Evolutionary conservation across 495 filamentous ascomycete genomes (phyloP).

Genomic region (Achaetomiella virescens): DNA sequence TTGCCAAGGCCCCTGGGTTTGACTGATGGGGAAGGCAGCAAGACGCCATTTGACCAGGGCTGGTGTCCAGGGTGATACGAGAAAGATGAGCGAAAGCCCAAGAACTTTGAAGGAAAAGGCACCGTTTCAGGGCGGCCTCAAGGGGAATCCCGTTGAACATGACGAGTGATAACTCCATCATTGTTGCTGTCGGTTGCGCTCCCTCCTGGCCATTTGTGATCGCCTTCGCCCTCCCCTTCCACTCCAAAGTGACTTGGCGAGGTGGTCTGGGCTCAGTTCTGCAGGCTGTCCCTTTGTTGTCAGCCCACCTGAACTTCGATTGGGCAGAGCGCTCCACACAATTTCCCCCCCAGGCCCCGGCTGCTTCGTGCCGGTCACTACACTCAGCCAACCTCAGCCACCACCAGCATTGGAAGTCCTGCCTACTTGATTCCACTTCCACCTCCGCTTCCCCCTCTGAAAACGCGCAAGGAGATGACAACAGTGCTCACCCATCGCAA

Average conservation of each 20-base stretch:
- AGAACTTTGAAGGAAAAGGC: no score
- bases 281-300: neutral
- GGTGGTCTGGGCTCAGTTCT: neutral
- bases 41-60: no score
- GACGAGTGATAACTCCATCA: no score
- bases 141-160: no score
- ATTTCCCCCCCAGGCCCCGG: neutral
- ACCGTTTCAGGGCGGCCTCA: no score
- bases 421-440: neutral
- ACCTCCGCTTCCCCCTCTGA: neutral
- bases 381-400: neutral
- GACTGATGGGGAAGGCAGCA: no score
- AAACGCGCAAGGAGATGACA: neutral
- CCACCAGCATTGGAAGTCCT: neutral
- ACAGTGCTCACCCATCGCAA: neutral
- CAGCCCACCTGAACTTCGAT: neutral
- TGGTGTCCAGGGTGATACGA: no score
- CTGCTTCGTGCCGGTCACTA: neutral
- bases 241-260: neutral
- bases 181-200: no score
- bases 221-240: neutral
- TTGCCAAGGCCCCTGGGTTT: no score
- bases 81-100: no score
- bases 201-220: no score
- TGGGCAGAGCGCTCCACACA: neutral